A percentile compares a stretch with the other conserved stretches of the same genome.
These are phyloP conservation scores for Apiotrichum gracile DNA, from an alignment of 1,284 basidiomycete species.

Conservation along the genomic window DNA sequence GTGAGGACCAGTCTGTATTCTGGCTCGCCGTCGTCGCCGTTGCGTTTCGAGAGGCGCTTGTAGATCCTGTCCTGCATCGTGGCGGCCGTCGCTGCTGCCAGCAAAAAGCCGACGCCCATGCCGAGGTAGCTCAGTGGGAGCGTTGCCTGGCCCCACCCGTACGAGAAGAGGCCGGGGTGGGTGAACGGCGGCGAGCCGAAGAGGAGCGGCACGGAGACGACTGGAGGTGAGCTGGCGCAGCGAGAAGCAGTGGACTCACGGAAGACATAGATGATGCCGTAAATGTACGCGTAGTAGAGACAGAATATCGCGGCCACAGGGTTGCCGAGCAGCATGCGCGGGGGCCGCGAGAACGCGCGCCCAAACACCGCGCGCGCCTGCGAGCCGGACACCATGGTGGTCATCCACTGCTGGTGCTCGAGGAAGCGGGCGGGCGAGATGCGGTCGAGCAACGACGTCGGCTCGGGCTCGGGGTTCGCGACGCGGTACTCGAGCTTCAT, in stretches of 20 bases:
- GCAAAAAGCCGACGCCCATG: slow-evolving; percentile 46
- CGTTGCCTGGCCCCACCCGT: slow-evolving; percentile 44
- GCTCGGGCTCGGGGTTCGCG: slow-evolving; percentile 16
- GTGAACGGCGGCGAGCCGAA: slow-evolving; percentile 43
- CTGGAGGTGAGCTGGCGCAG: no score
- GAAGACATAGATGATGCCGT: slow-evolving; percentile 48
- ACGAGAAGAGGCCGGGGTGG: slow-evolving; percentile 40
- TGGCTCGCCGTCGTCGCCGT: slow-evolving; percentile 39
- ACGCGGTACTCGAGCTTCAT: slow-evolving; percentile 30
- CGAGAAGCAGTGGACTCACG: not conserved
- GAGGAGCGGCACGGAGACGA: slow-evolving; percentile 48
- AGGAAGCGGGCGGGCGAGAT: slow-evolving; percentile 18
- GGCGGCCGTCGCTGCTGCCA: slow-evolving; percentile 43
- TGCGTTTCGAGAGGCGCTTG: slow-evolving; percentile 28
- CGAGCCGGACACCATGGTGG: slow-evolving; percentile 29
- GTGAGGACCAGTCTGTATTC: slow-evolving; percentile 48
- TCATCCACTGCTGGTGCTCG: slow-evolving; percentile 34
- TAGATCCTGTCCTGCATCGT: slow-evolving; percentile 49
- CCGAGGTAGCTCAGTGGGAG: slow-evolving; percentile 47
- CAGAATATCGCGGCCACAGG: slow-evolving; percentile 48
- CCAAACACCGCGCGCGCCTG: slow-evolving; percentile 29
- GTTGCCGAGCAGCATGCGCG: slow-evolving; percentile 43
- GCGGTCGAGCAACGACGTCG: slow-evolving; percentile 8
- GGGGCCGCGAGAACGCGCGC: slow-evolving; percentile 45
- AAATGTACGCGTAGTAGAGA: slow-evolving; percentile 50